Evolutionary conservation across 805 yeast species (phyloP), one percentile per base, ranked within the genome.

Genomic region (Suhomyces prunicola): DNA sequence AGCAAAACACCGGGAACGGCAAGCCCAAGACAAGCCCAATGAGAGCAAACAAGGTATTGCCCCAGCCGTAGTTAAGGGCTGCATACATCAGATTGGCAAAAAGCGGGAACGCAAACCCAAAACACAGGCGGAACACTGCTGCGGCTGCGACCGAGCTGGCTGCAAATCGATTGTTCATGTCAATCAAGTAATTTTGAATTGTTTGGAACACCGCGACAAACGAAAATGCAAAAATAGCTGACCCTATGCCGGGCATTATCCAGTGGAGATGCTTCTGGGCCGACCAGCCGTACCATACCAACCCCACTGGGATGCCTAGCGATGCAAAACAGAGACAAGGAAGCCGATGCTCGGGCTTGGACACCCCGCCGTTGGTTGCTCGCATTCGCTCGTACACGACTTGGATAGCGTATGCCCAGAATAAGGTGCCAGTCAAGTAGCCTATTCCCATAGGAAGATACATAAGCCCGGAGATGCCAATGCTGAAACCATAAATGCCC

Each of bases 251-350:
- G 3, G 77, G 74, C 65, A 71, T 66, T 22, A 72, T 68, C 77
- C 77, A 73, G 51, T 65, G 75, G 13, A 71, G 54, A 53, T 69
- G 60, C 39, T 60, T 60, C 50, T 73, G 62, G 9, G 68, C 75
- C 9, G 74, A 68, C 77, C 78, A 73, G 15, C 78, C 78, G 55
- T 68, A 73, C 67, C 73, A 65, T n/a, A 72, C 60, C 46, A 73
- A 61, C 8, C 76, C 77, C 10, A 66, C 53, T 0, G 78, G 76
- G 33, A 71, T 62, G 12, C 71, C 64, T n/a, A 66, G 36, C 2
- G 72, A 69, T 5, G 70, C 59, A 40, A 62, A 59, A n/a, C 72
- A 59, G 12, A 73, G 61, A 52, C 76, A 70, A 1, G 76, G 76
- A 27, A 73, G 59, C 44, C 75, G 60, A 54, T 55, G 71, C 52